phyloP scores from a whole-genome alignment of 2,329 filamentous ascomycete species.

The Periconia digitata region DNA sequence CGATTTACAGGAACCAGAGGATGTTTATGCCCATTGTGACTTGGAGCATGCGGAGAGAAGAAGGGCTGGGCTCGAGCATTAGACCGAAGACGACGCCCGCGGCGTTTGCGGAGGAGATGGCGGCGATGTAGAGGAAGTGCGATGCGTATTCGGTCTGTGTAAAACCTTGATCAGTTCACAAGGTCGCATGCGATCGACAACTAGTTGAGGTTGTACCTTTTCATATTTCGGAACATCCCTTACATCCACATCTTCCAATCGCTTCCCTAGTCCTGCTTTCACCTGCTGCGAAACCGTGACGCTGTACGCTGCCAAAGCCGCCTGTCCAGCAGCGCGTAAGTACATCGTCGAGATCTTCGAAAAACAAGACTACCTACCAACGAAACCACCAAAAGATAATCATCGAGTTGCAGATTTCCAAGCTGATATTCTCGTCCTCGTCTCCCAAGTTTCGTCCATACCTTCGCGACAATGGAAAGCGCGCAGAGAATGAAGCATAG shows the following conservation, averaged over 20 bases:
- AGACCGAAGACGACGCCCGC: neutral
- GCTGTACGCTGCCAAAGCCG: neutral
- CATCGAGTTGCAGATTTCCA: no score
- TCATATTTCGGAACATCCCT: conserved; percentile 1
- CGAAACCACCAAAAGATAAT: no score
- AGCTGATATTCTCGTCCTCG: no score
- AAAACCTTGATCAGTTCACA: no score
- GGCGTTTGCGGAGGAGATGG: conserved; percentile 1
- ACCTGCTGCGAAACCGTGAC: conserved; percentile 10
- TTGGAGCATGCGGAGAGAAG: neutral
- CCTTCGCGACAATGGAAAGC: conserved; percentile 7
- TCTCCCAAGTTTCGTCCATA: conserved; percentile 12
- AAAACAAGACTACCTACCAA: no score
- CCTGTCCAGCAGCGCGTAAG: neutral
- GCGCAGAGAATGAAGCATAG: conserved; percentile 10
- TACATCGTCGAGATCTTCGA: no score
- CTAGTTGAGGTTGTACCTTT: no score
- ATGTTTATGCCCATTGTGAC: neutral
- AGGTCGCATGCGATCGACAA: no score
- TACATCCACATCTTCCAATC: neutral
- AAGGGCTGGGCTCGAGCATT: neutral
- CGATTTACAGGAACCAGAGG: neutral
- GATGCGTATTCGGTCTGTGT: neutral
- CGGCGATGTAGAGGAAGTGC: conserved; percentile 1
- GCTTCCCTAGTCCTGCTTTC: conserved; percentile 6